Conservation (phyloP, 2,329 filamentous ascomycete species). For the Clonostachys rosea region DNA sequence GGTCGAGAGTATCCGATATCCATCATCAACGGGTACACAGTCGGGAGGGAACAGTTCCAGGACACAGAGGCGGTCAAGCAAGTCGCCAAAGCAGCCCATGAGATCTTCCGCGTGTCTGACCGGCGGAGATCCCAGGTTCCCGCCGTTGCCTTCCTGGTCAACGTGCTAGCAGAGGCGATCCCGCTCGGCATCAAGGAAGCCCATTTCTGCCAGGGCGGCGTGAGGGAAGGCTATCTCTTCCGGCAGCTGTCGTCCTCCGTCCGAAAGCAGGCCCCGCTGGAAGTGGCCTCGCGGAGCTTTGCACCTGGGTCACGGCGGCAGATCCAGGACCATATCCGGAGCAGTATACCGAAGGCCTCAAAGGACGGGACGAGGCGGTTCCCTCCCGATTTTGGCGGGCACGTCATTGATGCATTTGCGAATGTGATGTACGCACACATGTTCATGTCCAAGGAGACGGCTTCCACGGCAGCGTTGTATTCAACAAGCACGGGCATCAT, state of each 20-base stretch:
- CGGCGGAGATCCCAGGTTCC: conserved; percentile 62
- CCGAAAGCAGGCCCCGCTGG: conserved; percentile 50
- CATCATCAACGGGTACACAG: conserved; percentile 66
- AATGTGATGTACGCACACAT: conserved; percentile 54
- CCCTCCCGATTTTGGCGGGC: conserved; percentile 33
- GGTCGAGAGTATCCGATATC: conserved; percentile 63
- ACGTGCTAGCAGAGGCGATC: conserved; percentile 55
- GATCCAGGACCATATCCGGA: conserved; percentile 41
- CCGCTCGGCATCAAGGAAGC: conserved; percentile 55
- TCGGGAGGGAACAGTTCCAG: conserved; percentile 41
- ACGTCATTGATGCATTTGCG: conserved; percentile 49
- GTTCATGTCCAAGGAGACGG: conserved; percentile 44
- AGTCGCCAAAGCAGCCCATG: conserved; percentile 23
- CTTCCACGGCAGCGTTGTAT: conserved; percentile 55
- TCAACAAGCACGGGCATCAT: conserved; percentile 60
- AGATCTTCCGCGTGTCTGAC: conserved; percentile 59
- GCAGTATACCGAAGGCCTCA: conserved; percentile 34
- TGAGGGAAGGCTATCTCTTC: conserved; percentile 64
- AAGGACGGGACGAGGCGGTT: conserved; percentile 14
- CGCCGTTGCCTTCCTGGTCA: conserved; percentile 62
- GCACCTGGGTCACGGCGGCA: conserved; percentile 38
- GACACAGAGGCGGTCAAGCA: conserved; percentile 33
- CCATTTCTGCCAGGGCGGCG: conserved; percentile 67
- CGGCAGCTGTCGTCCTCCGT: conserved; percentile 38
- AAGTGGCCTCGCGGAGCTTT: conserved; percentile 52